phyloP scores from a whole-genome alignment of 2,329 filamentous ascomycete species.

The Penicillium sp. region DNA sequence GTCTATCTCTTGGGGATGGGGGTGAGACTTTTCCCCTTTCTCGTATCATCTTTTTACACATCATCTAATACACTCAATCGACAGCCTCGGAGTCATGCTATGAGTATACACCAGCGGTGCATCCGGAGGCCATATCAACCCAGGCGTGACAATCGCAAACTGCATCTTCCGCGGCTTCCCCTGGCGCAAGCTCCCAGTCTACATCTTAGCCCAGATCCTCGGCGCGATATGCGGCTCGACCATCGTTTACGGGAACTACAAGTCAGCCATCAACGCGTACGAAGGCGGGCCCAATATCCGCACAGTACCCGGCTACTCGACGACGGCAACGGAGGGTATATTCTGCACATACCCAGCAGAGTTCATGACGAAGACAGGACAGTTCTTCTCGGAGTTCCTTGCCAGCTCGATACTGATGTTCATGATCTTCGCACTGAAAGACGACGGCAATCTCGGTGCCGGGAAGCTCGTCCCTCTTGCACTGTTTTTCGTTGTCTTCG shows the following conservation, averaged over 20 bases:
- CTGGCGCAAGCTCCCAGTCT: constrained; percentile 67
- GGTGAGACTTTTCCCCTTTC: constrained; percentile 30
- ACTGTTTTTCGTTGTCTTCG: constrained; percentile 70
- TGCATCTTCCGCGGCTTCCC: constrained; percentile 66
- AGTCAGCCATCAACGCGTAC: constrained; percentile 60
- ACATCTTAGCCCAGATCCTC: constrained; percentile 61
- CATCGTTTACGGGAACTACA: constrained; percentile 62
- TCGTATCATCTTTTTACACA: neutral
- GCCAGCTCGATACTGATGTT: constrained; percentile 66
- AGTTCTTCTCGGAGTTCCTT: constrained; percentile 70
- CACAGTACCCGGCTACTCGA: constrained; percentile 55
- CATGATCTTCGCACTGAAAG: constrained; percentile 64
- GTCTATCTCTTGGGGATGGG: constrained; percentile 52
- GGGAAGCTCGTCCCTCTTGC: constrained; percentile 57
- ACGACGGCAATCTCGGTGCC: constrained; percentile 48
- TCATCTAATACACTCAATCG: constrained; percentile 6
- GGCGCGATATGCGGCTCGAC: constrained; percentile 62
- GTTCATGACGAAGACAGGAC: constrained; percentile 61
- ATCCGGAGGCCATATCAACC: constrained; percentile 65
- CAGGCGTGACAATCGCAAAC: constrained; percentile 67
- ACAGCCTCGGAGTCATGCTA: constrained; percentile 63
- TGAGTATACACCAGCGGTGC: constrained; percentile 60
- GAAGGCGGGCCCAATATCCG: constrained; percentile 58
- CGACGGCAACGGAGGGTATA: constrained; percentile 63
- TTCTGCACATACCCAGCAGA: constrained; percentile 66